phyloP scores from a whole-genome alignment of 2,329 filamentous ascomycete genomes.

The Colletotrichum sp. region DNA sequence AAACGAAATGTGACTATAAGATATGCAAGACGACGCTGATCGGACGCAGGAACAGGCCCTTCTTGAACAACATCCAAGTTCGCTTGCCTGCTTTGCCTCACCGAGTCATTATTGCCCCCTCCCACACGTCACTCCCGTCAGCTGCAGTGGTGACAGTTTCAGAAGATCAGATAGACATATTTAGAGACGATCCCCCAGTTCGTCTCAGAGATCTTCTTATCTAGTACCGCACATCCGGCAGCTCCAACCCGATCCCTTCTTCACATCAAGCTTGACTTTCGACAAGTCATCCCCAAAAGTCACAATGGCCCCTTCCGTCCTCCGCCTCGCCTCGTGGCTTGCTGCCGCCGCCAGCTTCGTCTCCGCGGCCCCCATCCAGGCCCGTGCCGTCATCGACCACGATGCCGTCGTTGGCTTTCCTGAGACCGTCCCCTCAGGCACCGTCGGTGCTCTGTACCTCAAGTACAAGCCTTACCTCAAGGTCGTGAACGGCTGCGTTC shows the following conservation, averaged over 20 bases:
- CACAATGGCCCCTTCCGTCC: conserved; percentile 18
- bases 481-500: conserved; percentile 65
- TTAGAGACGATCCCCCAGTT: conserved; percentile 12
- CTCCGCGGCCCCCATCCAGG: conserved; percentile 27
- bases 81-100: background rate
- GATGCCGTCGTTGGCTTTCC: conserved; percentile 36
- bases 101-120: background rate
- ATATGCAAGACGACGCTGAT: background rate
- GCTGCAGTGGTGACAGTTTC: conserved; percentile 6
- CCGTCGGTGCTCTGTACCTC: conserved; percentile 31
- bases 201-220: background rate
- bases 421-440: conserved; percentile 32
- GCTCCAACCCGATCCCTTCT: background rate
- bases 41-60: background rate
- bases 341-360: conserved; percentile 11
- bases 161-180: background rate
- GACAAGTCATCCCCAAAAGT: background rate
- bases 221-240: background rate
- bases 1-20: conserved; percentile 3
- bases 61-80: background rate
- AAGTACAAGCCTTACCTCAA: conserved; percentile 39
- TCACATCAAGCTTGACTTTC: background rate
- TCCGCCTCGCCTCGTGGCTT: conserved; percentile 20
- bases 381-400: conserved; percentile 33
- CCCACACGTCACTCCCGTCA: background rate